A percentile compares a stretch with the other conserved stretches of the same genome.
Conservation (phyloP, 2,329 filamentous ascomycete species). For the Cadophora sp. region DNA sequence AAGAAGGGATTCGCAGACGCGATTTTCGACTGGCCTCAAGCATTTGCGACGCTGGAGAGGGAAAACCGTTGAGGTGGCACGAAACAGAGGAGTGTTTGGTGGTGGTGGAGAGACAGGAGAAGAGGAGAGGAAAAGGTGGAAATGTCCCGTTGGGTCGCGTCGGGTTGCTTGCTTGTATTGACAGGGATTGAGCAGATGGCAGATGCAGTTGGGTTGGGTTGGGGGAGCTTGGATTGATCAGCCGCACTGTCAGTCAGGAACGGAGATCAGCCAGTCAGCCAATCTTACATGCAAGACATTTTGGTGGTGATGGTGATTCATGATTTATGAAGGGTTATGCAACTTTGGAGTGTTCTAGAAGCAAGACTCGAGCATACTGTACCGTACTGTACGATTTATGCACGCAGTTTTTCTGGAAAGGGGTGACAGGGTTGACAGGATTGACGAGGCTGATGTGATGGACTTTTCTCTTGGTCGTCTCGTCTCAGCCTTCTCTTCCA, state of each 20-base stretch:
- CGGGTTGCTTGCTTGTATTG: slow-evolving; percentile 15
- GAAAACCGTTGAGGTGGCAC: slow-evolving; percentile 11
- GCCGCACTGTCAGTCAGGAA: slow-evolving; percentile 3
- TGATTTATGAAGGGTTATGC: background rate
- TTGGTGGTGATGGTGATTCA: too few relatives aligned
- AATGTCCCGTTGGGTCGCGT: slow-evolving; percentile 13
- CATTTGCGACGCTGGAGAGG: slow-evolving; percentile 16
- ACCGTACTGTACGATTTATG: background rate
- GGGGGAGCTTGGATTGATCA: slow-evolving; percentile 14
- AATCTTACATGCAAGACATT: slow-evolving; percentile 11
- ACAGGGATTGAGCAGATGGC: background rate
- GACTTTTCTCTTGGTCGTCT: too few relatives aligned
- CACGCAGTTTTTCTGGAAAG: background rate
- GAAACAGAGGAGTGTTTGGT: slow-evolving; percentile 20
- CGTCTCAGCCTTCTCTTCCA: too few relatives aligned
- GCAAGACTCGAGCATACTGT: background rate
- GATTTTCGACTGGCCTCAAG: slow-evolving; percentile 19
- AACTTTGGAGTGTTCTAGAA: background rate
- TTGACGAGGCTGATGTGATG: too few relatives aligned
- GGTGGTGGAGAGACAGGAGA: background rate
- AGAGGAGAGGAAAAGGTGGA: background rate
- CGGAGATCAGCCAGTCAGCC: slow-evolving; percentile 7
- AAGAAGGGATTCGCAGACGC: slow-evolving; percentile 36
- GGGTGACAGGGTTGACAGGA: background rate
- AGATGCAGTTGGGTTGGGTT: too few relatives aligned